Evolutionary conservation across 129 eudicot genomes (phyloP).

Genomic region (carrot (Daucus carota)): DH1_v3.0 NC_030382.2:53392501-53393000

Average conservation of each 20-base stretch:
- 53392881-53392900: background rate
- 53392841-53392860: background rate
- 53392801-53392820: background rate
- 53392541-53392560: too few relatives aligned
- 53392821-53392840: background rate
- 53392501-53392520: too few relatives aligned
- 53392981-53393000: conserved; percentile 20
- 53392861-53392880: conserved; percentile 8
- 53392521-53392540: too few relatives aligned
- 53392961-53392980: conserved; percentile 10
- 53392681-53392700: conserved; percentile 6
- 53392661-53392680: background rate
- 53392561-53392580: too few relatives aligned
- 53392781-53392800: background rate
- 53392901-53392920: background rate
- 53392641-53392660: too few relatives aligned
- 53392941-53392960: background rate
- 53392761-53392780: conserved; percentile 6
- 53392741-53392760: conserved; percentile 1
- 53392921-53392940: background rate
- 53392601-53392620: too few relatives aligned
- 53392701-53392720: conserved; percentile 15
- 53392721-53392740: conserved; percentile 15
- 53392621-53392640: too few relatives aligned
- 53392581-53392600: too few relatives aligned